Percentiles rank a stretch among this genome's conserved stretches.
Conservation (phyloP, 108 stramenopile genomes). For the Conticribra weissflogii region DNA sequence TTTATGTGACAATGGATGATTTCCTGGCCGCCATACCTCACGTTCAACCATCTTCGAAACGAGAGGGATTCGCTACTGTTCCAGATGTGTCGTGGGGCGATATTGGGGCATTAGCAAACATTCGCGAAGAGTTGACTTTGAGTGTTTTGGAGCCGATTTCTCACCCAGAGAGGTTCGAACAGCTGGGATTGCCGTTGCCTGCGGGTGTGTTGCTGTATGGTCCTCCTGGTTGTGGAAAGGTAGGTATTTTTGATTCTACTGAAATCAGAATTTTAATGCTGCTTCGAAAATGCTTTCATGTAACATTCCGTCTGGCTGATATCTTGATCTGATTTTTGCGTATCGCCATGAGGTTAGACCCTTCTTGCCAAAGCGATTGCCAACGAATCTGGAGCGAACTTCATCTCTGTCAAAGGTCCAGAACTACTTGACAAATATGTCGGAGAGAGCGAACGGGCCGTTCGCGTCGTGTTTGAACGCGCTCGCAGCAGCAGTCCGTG, state of each 20-base stretch:
- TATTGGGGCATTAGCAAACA: slow-evolving; percentile 86
- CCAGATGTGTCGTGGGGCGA: slow-evolving; percentile 98
- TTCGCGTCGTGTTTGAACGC: slow-evolving; percentile 90
- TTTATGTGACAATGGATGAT: slow-evolving; percentile 93
- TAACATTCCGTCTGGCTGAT: too few species aligned
- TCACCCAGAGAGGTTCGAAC: slow-evolving; percentile 92
- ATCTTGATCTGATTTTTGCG: too few species aligned
- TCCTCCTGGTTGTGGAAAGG: slow-evolving; percentile 98
- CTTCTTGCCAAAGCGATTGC: slow-evolving; percentile 99
- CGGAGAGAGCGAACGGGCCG: slow-evolving; percentile 96
- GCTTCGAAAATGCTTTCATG: too few species aligned
- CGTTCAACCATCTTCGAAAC: slow-evolving; percentile 97
- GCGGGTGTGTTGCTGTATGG: slow-evolving; percentile 95
- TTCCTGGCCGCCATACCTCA: slow-evolving; percentile 91
- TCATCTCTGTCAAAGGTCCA: slow-evolving; percentile 96
- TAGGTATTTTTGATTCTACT: not conserved
- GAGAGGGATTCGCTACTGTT: slow-evolving; percentile 99
- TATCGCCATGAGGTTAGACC: too few species aligned
- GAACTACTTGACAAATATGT: slow-evolving; percentile 94
- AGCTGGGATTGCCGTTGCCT: slow-evolving; percentile 86
- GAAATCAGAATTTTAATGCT: not conserved
- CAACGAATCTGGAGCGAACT: slow-evolving; percentile 97
- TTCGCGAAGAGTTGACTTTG: slow-evolving; percentile 94
- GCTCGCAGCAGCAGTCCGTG: slow-evolving; percentile 92
- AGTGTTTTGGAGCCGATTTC: slow-evolving; percentile 95